These are phyloP conservation scores for Firmiana major DNA, from an alignment of 345 rosid genomes.

Conservation along the genomic window DNA sequence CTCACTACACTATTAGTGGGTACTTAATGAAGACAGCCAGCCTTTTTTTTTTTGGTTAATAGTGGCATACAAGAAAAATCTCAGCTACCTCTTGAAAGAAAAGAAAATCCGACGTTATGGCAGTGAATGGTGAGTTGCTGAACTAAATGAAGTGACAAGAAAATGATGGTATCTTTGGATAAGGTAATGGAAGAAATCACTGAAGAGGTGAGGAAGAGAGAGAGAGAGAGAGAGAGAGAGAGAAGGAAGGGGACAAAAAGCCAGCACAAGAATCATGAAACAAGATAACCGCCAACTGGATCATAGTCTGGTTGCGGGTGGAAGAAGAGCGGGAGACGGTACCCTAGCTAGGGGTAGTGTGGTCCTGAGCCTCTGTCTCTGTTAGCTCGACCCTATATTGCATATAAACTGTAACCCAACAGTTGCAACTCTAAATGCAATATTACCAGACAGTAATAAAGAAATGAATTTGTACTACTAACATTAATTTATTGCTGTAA, in stretches of 20 bases:
- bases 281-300: conserved; percentile 29
- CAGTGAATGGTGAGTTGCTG: background rate
- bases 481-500: background rate
- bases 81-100: background rate
- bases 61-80: background rate
- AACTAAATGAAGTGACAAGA: conserved; percentile 3
- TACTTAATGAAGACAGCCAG: background rate
- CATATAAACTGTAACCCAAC: background rate
- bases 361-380: conserved; percentile 22
- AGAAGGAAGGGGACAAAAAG: background rate
- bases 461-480: background rate
- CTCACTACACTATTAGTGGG: background rate
- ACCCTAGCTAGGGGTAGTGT: conserved; percentile 11
- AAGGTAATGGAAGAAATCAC: background rate
- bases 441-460: background rate
- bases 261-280: conserved; percentile 7
- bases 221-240: background rate
- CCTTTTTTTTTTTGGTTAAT: background rate
- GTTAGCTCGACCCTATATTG: background rate
- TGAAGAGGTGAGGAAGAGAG: background rate
- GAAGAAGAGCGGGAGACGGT: background rate
- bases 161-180: background rate
- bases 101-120: background rate
- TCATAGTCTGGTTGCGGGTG: background rate
- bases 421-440: conserved; percentile 14